These are phyloP conservation scores for Sporisorium exsertum DNA, from an alignment of 1,284 basidiomycete species.

Conservation along the genomic window DNA sequence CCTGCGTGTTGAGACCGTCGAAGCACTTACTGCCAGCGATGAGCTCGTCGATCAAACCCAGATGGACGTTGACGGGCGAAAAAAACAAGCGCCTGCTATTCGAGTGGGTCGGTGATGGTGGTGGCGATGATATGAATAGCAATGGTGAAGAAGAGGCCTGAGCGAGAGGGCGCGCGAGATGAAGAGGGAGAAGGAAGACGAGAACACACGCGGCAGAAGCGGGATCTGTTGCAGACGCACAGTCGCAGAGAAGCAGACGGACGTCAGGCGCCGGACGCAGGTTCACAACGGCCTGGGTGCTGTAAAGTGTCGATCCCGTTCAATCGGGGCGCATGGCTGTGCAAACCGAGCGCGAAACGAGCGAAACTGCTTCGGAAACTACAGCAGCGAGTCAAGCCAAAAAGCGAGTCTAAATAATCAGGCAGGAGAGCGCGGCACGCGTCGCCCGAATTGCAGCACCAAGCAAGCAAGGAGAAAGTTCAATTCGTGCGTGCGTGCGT, in stretches of 20 bases:
- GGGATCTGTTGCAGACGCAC: not conserved
- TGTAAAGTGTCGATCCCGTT: conserved; percentile 2
- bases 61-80: not conserved
- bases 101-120: not conserved
- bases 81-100: not conserved
- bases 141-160: not conserved
- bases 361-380: not conserved
- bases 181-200: not conserved
- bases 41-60: not conserved
- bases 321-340: too few species aligned
- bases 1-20: not conserved
- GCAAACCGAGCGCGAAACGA: not conserved
- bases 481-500: not conserved
- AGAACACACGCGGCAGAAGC: not conserved
- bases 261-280: conserved; percentile 1
- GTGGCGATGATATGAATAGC: not conserved
- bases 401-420: not conserved
- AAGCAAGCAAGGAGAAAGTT: not conserved
- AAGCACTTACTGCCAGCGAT: not conserved
- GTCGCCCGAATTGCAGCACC: conserved; percentile 2
- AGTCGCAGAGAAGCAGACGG: not conserved
- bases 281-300: not conserved
- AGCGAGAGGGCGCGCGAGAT: conserved; percentile 1
- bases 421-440: conserved; percentile 3
- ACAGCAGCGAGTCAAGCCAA: not conserved